These are phyloP conservation scores for Cardamine occulta DNA, from an alignment of 345 rosid genomes.

Conservation along the genomic window DNA sequence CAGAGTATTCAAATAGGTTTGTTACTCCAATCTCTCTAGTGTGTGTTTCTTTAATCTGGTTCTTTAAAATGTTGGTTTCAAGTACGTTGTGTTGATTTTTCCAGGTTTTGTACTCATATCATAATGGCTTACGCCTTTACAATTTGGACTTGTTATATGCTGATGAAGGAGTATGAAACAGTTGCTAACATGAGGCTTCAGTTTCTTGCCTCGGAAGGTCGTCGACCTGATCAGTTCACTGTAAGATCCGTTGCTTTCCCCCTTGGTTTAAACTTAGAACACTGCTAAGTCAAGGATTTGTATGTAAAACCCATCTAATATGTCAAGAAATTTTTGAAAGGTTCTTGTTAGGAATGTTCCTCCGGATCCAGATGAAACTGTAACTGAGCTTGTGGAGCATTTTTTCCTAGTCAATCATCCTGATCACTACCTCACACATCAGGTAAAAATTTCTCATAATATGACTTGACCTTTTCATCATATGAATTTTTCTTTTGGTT, in stretches of 20 bases:
- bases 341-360: conserved; percentile 87
- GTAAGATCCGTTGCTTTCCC: conserved; percentile 47
- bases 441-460: conserved; percentile 47
- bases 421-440: conserved; percentile 73
- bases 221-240: conserved; percentile 91
- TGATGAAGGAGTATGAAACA: conserved; percentile 78
- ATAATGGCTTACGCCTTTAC: conserved; percentile 84
- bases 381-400: conserved; percentile 85
- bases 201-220: conserved; percentile 77
- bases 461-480: background rate
- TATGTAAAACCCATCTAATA: background rate
- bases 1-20: conserved; percentile 66
- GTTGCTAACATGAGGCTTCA: conserved; percentile 84
- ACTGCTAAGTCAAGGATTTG: background rate
- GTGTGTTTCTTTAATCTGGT: background rate
- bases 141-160: conserved; percentile 84
- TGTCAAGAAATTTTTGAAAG: conserved; percentile 37
- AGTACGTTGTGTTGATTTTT: conserved; percentile 13
- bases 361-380: conserved; percentile 75
- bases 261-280: background rate
- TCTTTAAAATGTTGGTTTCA: background rate
- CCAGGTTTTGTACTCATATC: conserved; percentile 85
- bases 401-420: conserved; percentile 87
- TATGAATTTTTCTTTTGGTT: background rate
- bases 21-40: conserved; percentile 4